A percentile compares a stretch with the other conserved stretches of the same genome.
These are phyloP conservation scores for Globisporangium canariense DNA, from an alignment of 352 stramenopile species.

Conservation along the genomic window DNA sequence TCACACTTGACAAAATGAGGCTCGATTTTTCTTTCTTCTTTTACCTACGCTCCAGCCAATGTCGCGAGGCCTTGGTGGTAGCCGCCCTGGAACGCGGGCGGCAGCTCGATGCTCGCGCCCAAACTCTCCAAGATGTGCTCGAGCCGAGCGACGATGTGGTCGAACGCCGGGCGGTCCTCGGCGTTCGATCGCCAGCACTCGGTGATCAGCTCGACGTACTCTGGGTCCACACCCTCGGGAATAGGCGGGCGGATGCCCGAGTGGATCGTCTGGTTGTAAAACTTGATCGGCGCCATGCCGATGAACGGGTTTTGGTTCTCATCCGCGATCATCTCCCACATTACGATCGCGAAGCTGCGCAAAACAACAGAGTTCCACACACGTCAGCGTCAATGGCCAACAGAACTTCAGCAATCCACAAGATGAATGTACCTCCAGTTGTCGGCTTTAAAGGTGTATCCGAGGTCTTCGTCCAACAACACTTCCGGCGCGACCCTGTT, in stretches of 20 bases:
- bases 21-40: not conserved
- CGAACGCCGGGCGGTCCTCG: constrained; percentile 66
- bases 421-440: constrained; percentile 69
- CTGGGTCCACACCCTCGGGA: constrained; percentile 56
- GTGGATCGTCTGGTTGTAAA: constrained; percentile 88
- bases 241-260: constrained; percentile 68
- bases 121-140: constrained; percentile 69
- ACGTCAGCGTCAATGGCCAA: not conserved
- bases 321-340: constrained; percentile 90
- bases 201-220: constrained; percentile 73
- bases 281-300: constrained; percentile 88
- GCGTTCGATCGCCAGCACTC: constrained; percentile 85
- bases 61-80: constrained; percentile 64
- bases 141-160: constrained; percentile 72
- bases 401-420: not conserved
- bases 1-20: constrained; percentile 1
- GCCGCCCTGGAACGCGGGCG: constrained; percentile 79
- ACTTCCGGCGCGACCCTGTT: constrained; percentile 85
- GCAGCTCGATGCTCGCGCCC: constrained; percentile 77
- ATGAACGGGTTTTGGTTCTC: constrained; percentile 82
- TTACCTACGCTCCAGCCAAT: constrained; percentile 8
- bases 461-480: constrained; percentile 82
- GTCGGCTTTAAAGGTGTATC: constrained; percentile 88
- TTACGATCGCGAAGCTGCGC: constrained; percentile 82
- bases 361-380: not conserved